Conservation (phyloP, 352 stramenopile species). For the Phytopythium aichiense region DNA sequence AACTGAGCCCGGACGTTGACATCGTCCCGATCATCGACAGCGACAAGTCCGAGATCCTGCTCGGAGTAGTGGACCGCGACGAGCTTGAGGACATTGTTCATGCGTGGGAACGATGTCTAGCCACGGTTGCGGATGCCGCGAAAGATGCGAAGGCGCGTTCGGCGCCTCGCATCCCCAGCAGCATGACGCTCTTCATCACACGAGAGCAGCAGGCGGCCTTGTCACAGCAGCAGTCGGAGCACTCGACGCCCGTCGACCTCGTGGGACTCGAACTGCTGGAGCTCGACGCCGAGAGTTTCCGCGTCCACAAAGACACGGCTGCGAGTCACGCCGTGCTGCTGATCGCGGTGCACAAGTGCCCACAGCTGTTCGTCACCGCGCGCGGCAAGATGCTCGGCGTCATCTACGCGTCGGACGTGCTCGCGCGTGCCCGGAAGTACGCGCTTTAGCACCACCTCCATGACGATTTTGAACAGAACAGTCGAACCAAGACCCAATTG, state of each 20-base stretch:
- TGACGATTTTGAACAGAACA: too few species aligned
- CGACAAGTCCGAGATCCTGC: constrained; percentile 47
- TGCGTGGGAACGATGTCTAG: constrained; percentile 48
- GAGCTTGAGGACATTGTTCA: constrained; percentile 62
- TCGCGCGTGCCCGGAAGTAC: constrained; percentile 56
- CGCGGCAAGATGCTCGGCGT: constrained; percentile 65
- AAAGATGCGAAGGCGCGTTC: constrained; percentile 5
- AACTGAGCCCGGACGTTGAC: constrained; percentile 21
- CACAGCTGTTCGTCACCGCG: constrained; percentile 70
- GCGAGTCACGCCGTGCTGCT: constrained; percentile 74
- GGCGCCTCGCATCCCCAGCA: not conserved
- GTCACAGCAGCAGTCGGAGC: constrained; percentile 26
- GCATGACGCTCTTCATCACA: not conserved
- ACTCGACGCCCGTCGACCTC: constrained; percentile 38
- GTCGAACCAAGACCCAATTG: not conserved
- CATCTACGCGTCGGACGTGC: constrained; percentile 64
- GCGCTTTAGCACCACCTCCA: constrained; percentile 25
- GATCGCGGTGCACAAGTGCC: constrained; percentile 75
- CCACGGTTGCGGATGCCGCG: not conserved
- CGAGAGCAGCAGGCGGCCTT: constrained; percentile 24
- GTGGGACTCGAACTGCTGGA: constrained; percentile 52
- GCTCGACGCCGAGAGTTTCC: constrained; percentile 63
- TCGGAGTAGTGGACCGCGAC: constrained; percentile 55
- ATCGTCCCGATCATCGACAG: constrained; percentile 73
- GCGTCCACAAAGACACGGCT: constrained; percentile 62